These are phyloP conservation scores for Diatrype stigma DNA, from an alignment of 2,329 filamentous ascomycete genomes.

Conservation along the genomic window DNA sequence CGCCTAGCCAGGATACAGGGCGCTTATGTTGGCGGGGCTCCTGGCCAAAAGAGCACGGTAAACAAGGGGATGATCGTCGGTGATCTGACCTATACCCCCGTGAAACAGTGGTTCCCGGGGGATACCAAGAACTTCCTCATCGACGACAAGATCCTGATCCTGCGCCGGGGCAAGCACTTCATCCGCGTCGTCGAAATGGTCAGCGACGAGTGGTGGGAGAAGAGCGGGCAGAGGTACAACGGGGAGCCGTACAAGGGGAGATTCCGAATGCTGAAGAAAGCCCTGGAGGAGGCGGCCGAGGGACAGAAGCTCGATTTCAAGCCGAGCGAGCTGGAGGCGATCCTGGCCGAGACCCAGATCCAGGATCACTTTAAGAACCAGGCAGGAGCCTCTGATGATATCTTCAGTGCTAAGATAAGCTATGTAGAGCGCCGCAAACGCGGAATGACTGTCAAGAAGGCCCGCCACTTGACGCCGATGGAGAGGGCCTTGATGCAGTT, in stretches of 20 bases:
- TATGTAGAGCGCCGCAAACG: background rate
- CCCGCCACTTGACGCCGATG: background rate
- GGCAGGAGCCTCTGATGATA: background rate
- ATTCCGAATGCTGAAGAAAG: conserved; percentile 38
- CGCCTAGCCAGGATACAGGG: conserved; percentile 52
- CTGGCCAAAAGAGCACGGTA: conserved; percentile 27
- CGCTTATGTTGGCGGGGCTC: conserved; percentile 56
- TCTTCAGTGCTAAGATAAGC: background rate
- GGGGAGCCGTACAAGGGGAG: conserved; percentile 48
- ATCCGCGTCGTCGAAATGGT: conserved; percentile 58
- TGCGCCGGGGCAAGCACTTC: conserved; percentile 62
- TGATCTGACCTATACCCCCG: conserved; percentile 56
- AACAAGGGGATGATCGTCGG: conserved; percentile 37
- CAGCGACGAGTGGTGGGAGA: conserved; percentile 49
- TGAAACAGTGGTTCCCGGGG: conserved; percentile 54
- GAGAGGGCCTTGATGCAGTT: background rate
- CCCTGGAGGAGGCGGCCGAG: conserved; percentile 8
- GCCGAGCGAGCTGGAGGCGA: conserved; percentile 7
- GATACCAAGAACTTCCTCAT: conserved; percentile 60
- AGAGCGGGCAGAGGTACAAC: conserved; percentile 46
- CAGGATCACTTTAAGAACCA: conserved; percentile 9
- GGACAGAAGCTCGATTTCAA: conserved; percentile 1
- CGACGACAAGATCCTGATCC: conserved; percentile 53
- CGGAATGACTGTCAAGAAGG: background rate
- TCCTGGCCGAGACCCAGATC: conserved; percentile 27